These are phyloP conservation scores for Echinosophora koreensis DNA, from an alignment of 306 rosid genomes.

Conservation along the genomic window DNA sequence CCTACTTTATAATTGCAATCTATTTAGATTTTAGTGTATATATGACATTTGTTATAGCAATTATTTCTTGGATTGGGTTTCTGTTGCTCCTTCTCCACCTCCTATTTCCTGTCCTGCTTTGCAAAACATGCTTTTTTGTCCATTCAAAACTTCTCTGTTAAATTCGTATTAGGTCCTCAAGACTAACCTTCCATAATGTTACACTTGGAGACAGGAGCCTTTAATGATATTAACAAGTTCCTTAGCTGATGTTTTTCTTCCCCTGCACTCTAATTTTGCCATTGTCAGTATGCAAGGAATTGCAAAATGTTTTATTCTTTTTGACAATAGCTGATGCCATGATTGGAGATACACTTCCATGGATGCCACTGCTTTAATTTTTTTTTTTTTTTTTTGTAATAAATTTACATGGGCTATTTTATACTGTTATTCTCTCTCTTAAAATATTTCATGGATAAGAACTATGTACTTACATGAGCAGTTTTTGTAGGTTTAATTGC, in stretches of 20 bases:
- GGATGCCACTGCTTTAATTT: constrained; percentile 13
- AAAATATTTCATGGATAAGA: neutral
- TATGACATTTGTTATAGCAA: constrained; percentile 26
- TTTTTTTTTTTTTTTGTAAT: neutral
- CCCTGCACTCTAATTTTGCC: constrained; percentile 2
- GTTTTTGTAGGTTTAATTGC: constrained; percentile 54
- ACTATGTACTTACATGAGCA: neutral
- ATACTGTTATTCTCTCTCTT: constrained; percentile 12
- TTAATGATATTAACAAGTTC: constrained; percentile 32
- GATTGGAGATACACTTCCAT: constrained; percentile 12
- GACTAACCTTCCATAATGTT: neutral
- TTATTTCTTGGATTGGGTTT: constrained; percentile 25
- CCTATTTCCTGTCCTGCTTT: constrained; percentile 12
- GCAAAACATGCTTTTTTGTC: neutral
- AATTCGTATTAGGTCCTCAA: neutral
- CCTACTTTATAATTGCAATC: constrained; percentile 38
- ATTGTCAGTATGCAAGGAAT: constrained; percentile 10
- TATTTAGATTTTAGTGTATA: constrained; percentile 22
- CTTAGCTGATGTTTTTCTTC: constrained; percentile 10
- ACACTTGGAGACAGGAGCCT: neutral
- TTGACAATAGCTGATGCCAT: neutral
- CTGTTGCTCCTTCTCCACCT: neutral
- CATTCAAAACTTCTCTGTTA: constrained; percentile 1
- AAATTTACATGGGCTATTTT: constrained; percentile 3
- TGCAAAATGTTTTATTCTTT: constrained; percentile 12